Evolutionary conservation across 768 basidiomycete genomes (phyloP).

Genomic region (Rhodosporidiobolus odoratus): DNA sequence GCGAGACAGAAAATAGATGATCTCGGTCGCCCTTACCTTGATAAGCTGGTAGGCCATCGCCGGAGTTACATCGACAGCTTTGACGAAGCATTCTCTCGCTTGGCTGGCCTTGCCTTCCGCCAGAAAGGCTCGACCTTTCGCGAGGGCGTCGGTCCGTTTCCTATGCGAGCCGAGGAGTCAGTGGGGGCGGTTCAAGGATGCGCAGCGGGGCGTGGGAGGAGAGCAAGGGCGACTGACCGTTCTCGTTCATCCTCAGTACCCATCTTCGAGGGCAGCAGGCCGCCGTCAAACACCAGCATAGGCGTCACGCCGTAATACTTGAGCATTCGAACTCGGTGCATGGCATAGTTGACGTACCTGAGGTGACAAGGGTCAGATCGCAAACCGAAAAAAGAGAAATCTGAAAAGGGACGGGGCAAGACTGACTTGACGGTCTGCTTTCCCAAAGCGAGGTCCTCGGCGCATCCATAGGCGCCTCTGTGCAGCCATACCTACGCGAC

Average conservation of each 20-base stretch:
- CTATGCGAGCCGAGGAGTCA: slow-evolving; percentile 46
- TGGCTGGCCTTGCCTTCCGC: slow-evolving; percentile 71
- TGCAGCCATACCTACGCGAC: slow-evolving; percentile 46
- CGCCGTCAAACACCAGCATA: slow-evolving; percentile 93
- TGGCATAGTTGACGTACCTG: slow-evolving; percentile 94
- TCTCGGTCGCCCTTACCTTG: slow-evolving; percentile 70
- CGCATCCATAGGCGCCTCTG: slow-evolving; percentile 78
- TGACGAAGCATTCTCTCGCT: slow-evolving; percentile 81
- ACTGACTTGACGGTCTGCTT: slow-evolving; percentile 69
- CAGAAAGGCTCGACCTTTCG: slow-evolving; percentile 65
- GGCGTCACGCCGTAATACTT: slow-evolving; percentile 78
- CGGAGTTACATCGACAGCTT: slow-evolving; percentile 90
- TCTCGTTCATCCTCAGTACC: slow-evolving; percentile 78
- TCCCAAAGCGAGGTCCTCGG: slow-evolving; percentile 81
- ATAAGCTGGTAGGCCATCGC: slow-evolving; percentile 97
- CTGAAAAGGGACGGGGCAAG: slow-evolving; percentile 3
- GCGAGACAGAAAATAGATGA: not conserved
- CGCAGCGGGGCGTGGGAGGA: not conserved
- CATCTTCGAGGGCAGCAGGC: slow-evolving; percentile 87
- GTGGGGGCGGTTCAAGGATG: not conserved
- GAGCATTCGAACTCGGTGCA: slow-evolving; percentile 82
- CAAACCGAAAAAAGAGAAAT: too few species aligned
- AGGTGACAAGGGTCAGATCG: not conserved
- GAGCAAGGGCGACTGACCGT: slow-evolving; percentile 44
- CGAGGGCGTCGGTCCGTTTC: slow-evolving; percentile 68